phyloP scores from a whole-genome alignment of 2,329 filamentous ascomycete species.

The Colletotrichum sp. region DNA sequence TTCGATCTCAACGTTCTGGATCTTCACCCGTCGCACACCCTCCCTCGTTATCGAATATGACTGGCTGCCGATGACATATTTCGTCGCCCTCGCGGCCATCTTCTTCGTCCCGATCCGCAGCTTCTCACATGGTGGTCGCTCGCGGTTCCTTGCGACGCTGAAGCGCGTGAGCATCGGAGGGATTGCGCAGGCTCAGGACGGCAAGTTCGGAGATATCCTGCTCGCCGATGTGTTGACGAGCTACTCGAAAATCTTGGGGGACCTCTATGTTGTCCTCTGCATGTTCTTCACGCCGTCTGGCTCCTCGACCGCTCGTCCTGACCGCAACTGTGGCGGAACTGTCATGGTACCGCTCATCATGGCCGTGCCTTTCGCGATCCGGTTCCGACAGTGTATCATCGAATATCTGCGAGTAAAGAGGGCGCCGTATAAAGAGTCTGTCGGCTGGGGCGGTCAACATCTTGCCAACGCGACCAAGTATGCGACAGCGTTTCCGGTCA shows the following conservation, averaged over 20 bases:
- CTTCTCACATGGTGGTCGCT: constrained; percentile 72
- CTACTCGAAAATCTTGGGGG: constrained; percentile 90
- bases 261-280: constrained; percentile 87
- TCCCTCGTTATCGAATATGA: constrained; percentile 78
- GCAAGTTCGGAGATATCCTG: constrained; percentile 93
- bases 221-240: constrained; percentile 94
- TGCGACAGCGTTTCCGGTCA: constrained; percentile 90
- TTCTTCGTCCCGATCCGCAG: constrained; percentile 77
- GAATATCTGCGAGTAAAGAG: constrained; percentile 79
- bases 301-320: constrained; percentile 79
- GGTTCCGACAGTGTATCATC: constrained; percentile 88
- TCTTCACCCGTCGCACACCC: constrained; percentile 73
- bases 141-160: constrained; percentile 76
- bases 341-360: constrained; percentile 86
- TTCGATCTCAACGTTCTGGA: constrained; percentile 85
- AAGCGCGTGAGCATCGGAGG: constrained; percentile 84
- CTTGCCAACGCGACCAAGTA: constrained; percentile 96
- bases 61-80: constrained; percentile 85
- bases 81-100: constrained; percentile 72
- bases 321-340: constrained; percentile 80
- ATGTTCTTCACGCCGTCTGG: constrained; percentile 81
- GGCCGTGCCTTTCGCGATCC: constrained; percentile 81
- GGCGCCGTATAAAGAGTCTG: constrained; percentile 57
- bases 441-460: constrained; percentile 83
- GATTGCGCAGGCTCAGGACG: constrained; percentile 83